Percentiles rank a stretch among this genome's conserved stretches.
Evolutionary conservation across 768 basidiomycete genomes (phyloP).

Genomic region (Suillus weaverae): DNA sequence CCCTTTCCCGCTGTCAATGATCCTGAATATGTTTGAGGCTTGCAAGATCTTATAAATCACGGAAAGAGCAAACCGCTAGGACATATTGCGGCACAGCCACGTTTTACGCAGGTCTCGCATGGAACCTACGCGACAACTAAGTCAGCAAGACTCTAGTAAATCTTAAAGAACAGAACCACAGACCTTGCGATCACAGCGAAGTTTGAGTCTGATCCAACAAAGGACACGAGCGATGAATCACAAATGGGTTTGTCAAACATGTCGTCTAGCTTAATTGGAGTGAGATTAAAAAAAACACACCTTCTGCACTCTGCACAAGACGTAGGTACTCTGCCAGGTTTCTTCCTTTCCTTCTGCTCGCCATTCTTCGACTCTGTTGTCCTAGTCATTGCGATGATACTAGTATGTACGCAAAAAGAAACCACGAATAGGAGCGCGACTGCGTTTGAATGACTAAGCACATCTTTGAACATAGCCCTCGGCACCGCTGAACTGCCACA

Average conservation of each 20-base stretch:
- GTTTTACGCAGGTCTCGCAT: conserved; percentile 74
- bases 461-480: neutral
- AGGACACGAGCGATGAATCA: neutral
- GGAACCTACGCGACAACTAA: conserved; percentile 50
- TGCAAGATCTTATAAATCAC: conserved; percentile 10
- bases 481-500: neutral
- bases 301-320: conserved; percentile 43
- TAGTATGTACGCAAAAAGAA: neutral
- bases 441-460: neutral
- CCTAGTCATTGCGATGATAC: conserved; percentile 8
- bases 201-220: conserved; percentile 46
- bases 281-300: conserved; percentile 19
- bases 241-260: neutral
- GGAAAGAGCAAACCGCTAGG: conserved; percentile 55
- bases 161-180: neutral
- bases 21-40: conserved; percentile 32
- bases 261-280: neutral
- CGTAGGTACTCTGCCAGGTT: conserved; percentile 49
- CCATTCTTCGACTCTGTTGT: conserved; percentile 12
- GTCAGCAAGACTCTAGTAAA: conserved; percentile 4
- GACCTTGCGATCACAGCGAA: conserved; percentile 66
- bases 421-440: neutral
- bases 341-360: conserved; percentile 39
- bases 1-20: conserved; percentile 58
- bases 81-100: conserved; percentile 75